Conservation (phyloP, 192 early-diverging fungal species). For the Tieghemiomyces parasiticus region DNA sequence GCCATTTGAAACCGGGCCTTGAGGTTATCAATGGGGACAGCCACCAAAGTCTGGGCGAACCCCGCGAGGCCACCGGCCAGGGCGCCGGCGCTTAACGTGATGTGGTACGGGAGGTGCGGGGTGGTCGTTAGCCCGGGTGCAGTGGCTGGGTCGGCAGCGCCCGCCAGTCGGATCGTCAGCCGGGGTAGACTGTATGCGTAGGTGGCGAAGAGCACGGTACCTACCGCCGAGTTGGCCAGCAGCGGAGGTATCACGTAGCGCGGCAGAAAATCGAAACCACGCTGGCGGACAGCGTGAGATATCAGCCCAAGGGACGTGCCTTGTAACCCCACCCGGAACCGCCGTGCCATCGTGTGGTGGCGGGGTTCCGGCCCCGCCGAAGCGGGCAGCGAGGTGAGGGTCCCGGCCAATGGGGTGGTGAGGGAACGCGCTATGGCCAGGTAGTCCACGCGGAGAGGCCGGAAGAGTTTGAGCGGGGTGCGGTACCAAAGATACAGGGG, state of each 20-base stretch:
- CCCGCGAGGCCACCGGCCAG: constrained; percentile 45
- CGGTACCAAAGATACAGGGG: constrained; percentile 34
- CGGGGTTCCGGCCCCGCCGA: not conserved
- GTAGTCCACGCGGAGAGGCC: constrained; percentile 65
- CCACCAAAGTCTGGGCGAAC: constrained; percentile 54
- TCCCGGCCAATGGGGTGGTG: not conserved
- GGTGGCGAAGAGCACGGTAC: constrained; percentile 61
- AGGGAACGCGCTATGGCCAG: constrained; percentile 53
- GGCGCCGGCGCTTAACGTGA: constrained; percentile 2
- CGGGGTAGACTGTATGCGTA: constrained; percentile 41
- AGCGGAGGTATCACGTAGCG: constrained; percentile 57
- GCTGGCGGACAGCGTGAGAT: constrained; percentile 43
- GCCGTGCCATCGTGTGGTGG: constrained; percentile 9
- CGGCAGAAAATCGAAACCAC: constrained; percentile 52
- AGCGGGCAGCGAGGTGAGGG: not conserved
- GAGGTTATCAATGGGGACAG: constrained; percentile 56
- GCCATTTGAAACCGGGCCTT: constrained; percentile 60
- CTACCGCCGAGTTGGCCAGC: constrained; percentile 56
- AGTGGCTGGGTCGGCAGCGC: no score
- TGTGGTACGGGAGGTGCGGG: constrained; percentile 8
- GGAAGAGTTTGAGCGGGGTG: constrained; percentile 43
- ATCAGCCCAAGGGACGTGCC: constrained; percentile 61
- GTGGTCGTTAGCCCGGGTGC: constrained; percentile 24
- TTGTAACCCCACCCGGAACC: constrained; percentile 29
- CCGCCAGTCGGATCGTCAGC: constrained; percentile 30